These are phyloP conservation scores for Penicillium macrosclerotiorum DNA, from an alignment of 495 filamentous ascomycete species.

Conservation along the genomic window DNA sequence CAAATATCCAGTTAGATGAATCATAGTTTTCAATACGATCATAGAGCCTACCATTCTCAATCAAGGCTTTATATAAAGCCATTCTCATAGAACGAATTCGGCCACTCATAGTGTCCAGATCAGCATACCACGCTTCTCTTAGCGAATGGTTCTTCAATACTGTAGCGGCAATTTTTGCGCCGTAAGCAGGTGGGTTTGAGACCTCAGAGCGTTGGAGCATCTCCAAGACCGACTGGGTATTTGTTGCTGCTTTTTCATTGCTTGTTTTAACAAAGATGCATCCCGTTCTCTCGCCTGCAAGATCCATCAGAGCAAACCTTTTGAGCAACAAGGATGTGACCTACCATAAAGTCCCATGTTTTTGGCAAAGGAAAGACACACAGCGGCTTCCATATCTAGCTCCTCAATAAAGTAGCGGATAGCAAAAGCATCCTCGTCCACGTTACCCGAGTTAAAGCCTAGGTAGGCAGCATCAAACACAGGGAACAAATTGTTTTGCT, in stretches of 20 bases:
- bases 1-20: background rate
- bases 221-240: conserved; percentile 28
- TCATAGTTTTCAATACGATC: background rate
- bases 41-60: conserved; percentile 10
- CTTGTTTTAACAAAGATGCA: conserved; percentile 19
- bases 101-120: conserved; percentile 39
- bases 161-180: conserved; percentile 36
- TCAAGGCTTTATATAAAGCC: conserved; percentile 24
- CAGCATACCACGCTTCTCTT: conserved; percentile 34
- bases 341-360: conserved; percentile 49
- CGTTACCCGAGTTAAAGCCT: conserved; percentile 41
- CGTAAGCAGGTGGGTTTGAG: conserved; percentile 40
- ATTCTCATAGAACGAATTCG: conserved; percentile 36
- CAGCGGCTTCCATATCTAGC: conserved; percentile 23
- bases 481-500: conserved; percentile 29
- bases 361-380: conserved; percentile 45
- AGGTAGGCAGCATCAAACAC: conserved; percentile 47
- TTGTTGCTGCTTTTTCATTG: conserved; percentile 14
- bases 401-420: conserved; percentile 32
- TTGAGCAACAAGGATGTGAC: too few species aligned
- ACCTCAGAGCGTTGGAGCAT: conserved; percentile 39
- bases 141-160: conserved; percentile 27
- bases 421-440: conserved; percentile 39
- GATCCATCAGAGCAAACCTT: too few species aligned
- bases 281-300: conserved; percentile 34